Evolutionary conservation across 768 basidiomycete species (phyloP).

Genomic region (Termitomyces sp.): DNA sequence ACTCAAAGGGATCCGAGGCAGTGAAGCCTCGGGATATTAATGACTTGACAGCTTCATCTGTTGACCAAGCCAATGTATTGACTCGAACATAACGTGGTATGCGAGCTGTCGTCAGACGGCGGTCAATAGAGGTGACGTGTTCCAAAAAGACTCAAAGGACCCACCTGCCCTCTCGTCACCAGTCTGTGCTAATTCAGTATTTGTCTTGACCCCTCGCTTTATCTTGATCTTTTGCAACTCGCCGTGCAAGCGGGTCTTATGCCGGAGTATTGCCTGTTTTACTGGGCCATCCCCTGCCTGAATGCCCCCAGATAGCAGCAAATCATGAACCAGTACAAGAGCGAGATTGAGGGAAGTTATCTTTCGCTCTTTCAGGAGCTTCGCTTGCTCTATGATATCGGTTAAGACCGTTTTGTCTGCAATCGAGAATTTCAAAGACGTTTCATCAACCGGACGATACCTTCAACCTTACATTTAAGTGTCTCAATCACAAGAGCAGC

Average conservation of each 20-base stretch:
- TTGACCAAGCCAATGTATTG: slow-evolving; percentile 69
- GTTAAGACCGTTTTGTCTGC: slow-evolving; percentile 77
- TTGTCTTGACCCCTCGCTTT: slow-evolving; percentile 64
- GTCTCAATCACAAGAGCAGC: slow-evolving; percentile 92
- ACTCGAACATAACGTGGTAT: slow-evolving; percentile 88
- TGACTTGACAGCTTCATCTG: slow-evolving; percentile 58
- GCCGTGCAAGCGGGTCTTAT: slow-evolving; percentile 85
- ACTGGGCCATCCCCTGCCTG: slow-evolving; percentile 89
- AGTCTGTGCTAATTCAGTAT: slow-evolving; percentile 60
- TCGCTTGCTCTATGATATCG: slow-evolving; percentile 66
- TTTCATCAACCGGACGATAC: neutral
- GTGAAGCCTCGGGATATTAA: slow-evolving; percentile 58
- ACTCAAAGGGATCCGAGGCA: slow-evolving; percentile 49
- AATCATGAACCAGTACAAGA: slow-evolving; percentile 87
- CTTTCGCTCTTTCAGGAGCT: slow-evolving; percentile 67
- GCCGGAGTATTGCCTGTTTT: slow-evolving; percentile 82
- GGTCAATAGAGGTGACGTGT: slow-evolving; percentile 9
- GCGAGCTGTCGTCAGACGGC: slow-evolving; percentile 38
- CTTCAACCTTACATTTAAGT: slow-evolving; percentile 74
- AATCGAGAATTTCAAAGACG: neutral
- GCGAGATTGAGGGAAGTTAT: slow-evolving; percentile 75
- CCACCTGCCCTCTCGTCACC: slow-evolving; percentile 66
- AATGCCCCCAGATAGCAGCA: slow-evolving; percentile 80
- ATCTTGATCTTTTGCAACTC: slow-evolving; percentile 87
- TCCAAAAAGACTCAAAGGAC: slow-evolving; percentile 5